These are phyloP conservation scores for Galeopsis tetrahit DNA, from an alignment of 257 asterid species.

Conservation along the genomic window DNA sequence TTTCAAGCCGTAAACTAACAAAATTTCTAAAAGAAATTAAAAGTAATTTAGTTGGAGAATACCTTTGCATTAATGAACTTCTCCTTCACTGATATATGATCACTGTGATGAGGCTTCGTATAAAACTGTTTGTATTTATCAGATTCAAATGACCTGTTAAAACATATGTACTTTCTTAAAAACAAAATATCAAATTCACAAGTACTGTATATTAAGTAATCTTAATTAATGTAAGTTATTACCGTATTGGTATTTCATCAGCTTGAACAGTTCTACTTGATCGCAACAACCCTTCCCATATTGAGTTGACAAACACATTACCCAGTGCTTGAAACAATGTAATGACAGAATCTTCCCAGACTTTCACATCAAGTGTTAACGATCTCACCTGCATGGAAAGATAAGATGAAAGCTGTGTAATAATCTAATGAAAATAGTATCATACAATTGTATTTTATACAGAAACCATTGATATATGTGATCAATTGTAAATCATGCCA, in stretches of 20 bases:
- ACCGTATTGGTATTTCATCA: conserved; percentile 91
- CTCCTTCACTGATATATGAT: conserved; percentile 91
- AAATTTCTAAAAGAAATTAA: neutral
- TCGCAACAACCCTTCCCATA: conserved; percentile 84
- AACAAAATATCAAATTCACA: conserved; percentile 12
- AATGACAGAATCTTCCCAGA: conserved; percentile 89
- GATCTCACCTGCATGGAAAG: conserved; percentile 78
- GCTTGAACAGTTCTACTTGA: conserved; percentile 82
- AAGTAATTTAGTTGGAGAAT: conserved; percentile 36
- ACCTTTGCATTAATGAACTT: conserved; percentile 93
- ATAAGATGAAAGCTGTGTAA: conserved; percentile 20
- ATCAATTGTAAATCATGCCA: too few species aligned
- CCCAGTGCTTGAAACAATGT: conserved; percentile 81
- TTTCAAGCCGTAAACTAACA: too few species aligned
- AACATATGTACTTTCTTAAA: conserved; percentile 18
- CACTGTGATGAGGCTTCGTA: conserved; percentile 70
- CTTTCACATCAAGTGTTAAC: conserved; percentile 84
- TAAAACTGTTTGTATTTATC: conserved; percentile 71
- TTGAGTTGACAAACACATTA: conserved; percentile 74
- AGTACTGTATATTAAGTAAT: conserved; percentile 3
- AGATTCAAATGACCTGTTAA: conserved; percentile 63
- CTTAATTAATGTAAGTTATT: conserved; percentile 30
- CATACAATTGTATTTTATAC: neutral
- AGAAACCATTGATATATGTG: neutral
- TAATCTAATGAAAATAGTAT: conserved; percentile 24